Evolutionary conservation across 768 basidiomycete species (phyloP), one percentile per base, ranked within the genome.

Genomic region (Auriscalpium vulgare): DNA sequence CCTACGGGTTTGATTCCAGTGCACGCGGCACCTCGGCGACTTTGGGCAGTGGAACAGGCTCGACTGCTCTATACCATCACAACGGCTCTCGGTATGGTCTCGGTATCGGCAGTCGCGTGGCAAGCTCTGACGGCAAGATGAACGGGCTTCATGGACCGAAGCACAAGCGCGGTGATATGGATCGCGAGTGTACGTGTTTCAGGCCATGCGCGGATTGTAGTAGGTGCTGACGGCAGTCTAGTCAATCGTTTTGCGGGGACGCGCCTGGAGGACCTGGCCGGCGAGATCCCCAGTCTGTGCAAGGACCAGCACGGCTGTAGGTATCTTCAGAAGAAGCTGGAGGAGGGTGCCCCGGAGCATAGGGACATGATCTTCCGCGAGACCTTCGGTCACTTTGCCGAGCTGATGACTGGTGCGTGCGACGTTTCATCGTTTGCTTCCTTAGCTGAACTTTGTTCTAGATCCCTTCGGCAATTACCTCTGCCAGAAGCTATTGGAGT

Each of bases 401-500:
- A 98, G 63, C 79, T 99, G 59, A 99, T 99, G 97, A 98, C 93
- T 36, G 91, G 90, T 90, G 58, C 35, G 79, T 67, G 44, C 49
- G 49, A 11, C 46, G 37, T 34, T 43, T 58, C 21, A 37, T 40
- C 16, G 21, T 8, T 17, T 52, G 36, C 53, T 54, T 23, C 50
- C 48, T 49, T 17, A 57, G 50, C 16, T 56, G 57, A 51, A 56
- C 56, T 16, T 47, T 48, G 35, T 4, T 48, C 35, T 54, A 91
- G 95, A 98, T 77, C 95, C 97, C 2, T 98, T 99, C 72, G 97
- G 97, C 56, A 99, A 99, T 72, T 99, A 99, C 69, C 81, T 99
- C 55, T 97, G 95, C 72, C 97, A 99, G 73, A 97, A 97, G 72
- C 79, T 99, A 38, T 75, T 99, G 62, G 97, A 99, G 72, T 95